A percentile compares a stretch with the other conserved stretches of the same genome.
Conservation (phyloP, 139 green algal genomes). For the Deuterostichococcus epilithicus region DNA sequence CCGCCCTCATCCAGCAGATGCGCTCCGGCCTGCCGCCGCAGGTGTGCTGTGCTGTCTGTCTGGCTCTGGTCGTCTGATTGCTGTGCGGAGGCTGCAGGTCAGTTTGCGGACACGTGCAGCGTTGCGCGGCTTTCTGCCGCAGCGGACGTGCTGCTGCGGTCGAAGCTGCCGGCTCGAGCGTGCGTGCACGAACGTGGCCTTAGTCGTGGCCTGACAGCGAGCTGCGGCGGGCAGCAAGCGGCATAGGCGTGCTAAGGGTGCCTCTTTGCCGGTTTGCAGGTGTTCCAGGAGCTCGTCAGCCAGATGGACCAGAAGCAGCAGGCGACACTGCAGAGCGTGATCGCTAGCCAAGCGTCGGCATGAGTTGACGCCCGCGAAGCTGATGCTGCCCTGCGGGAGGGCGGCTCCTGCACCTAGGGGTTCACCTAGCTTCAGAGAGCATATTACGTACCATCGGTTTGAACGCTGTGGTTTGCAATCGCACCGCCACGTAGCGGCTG, state of each 20-base stretch:
- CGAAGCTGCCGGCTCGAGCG: background rate
- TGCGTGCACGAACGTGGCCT: too few relatives aligned
- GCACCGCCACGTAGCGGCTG: too few relatives aligned
- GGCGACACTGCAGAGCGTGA: conserved; percentile 22
- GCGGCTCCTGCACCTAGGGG: too few relatives aligned
- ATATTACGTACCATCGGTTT: too few relatives aligned
- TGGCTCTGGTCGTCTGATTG: background rate
- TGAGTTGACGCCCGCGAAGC: background rate
- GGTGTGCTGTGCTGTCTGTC: conserved; percentile 5
- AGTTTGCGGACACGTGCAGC: too few relatives aligned
- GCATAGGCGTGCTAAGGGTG: background rate
- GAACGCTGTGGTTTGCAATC: too few relatives aligned
- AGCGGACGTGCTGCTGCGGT: conserved; percentile 10
- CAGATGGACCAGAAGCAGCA: conserved; percentile 48
- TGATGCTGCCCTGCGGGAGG: too few relatives aligned
- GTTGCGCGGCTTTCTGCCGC: background rate
- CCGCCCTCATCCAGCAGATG: conserved; percentile 46
- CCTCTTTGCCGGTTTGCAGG: conserved; percentile 11
- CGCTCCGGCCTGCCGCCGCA: conserved; percentile 20
- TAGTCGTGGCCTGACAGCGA: too few relatives aligned
- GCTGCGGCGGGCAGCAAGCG: too few relatives aligned
- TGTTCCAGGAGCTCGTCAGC: conserved; percentile 26
- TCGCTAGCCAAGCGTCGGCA: background rate
- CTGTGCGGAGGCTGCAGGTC: too few relatives aligned
- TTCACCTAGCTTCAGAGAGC: too few relatives aligned